Evolutionary conservation across 108 stramenopile species (phyloP), one percentile per base, ranked within the genome.

Genomic region (Nannochloropsis gaditana): DNA sequence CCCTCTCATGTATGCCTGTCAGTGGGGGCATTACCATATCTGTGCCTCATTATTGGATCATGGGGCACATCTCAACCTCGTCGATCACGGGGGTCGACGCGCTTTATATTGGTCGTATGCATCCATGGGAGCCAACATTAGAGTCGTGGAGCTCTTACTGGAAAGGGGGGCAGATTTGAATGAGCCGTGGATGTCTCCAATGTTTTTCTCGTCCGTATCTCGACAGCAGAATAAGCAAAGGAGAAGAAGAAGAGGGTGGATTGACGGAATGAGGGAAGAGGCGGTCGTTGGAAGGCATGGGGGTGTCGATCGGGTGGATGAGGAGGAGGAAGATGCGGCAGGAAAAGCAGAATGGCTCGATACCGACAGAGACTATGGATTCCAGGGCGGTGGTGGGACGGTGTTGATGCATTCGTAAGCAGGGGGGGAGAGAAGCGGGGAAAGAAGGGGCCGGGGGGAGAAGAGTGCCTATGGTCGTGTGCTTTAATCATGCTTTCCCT

Each of bases 91-190:
- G 15, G 2, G 59, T 15, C 59, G 59, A 6, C 15, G n/a, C n/a
- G 59, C 59, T 8, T 73, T 73, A 8, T 73, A 73, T n/a, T 73
- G 59, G 59, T n/a, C 59, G 19, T n/a, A n/a, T 6, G 59, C n/a
- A 15, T n/a, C 59, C 15, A n/a, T n/a, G 15, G 59, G 59, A n/a
- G 59, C 59, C 19, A 73, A n/a, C n/a, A n/a, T 73, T 4, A 73
- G n/a, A 8, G n/a, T 73, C n/a, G 59, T 73, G 59, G 59, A 73
- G 59, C n/a, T 73, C 15, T n/a, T 73, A n/a, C n/a, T 73, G 59
- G 59, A 73, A 3, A 73, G 59, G n/a, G 59, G 59, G 6, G 6
- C n/a, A n/a, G 59, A 73, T 73, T 15, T 73, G n/a, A 73, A n/a
- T 15, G 59, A n/a, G n/a, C 3, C 31, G 31, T 31, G 31, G 31